These are phyloP conservation scores for Casuarina glauca DNA, from an alignment of 306 rosid genomes.

Conservation along the genomic window DNA sequence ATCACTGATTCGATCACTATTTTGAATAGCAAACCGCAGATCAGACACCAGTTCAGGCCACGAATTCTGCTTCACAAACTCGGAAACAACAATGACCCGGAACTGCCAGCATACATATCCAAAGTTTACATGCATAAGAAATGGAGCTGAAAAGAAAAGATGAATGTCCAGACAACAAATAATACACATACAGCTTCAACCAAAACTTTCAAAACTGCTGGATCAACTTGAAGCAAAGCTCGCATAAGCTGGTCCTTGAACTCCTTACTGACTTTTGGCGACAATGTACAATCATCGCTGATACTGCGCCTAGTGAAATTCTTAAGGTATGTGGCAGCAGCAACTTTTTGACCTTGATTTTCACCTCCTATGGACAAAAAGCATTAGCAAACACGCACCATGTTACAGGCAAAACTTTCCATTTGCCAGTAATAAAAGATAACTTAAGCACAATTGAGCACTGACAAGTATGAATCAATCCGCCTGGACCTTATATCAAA, in stretches of 20 bases:
- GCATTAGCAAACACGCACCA: neutral
- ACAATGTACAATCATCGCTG: slow-evolving; percentile 39
- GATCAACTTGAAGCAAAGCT: slow-evolving; percentile 65
- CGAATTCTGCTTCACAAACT: slow-evolving; percentile 62
- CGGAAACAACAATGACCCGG: slow-evolving; percentile 50
- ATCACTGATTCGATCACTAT: slow-evolving; percentile 51
- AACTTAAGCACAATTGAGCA: neutral
- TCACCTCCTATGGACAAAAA: slow-evolving; percentile 48
- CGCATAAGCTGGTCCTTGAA: slow-evolving; percentile 74
- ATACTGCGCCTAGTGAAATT: slow-evolving; percentile 62
- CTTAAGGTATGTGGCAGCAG: slow-evolving; percentile 81
- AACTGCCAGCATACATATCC: slow-evolving; percentile 45
- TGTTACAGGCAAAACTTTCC: neutral
- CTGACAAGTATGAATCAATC: neutral
- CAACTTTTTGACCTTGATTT: slow-evolving; percentile 59
- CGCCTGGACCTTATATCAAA: neutral
- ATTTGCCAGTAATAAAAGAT: neutral
- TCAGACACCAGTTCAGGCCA: slow-evolving; percentile 81
- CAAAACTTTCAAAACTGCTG: slow-evolving; percentile 59
- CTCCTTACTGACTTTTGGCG: slow-evolving; percentile 67
- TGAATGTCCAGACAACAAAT: neutral
- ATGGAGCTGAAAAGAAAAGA: neutral
- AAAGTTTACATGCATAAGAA: slow-evolving; percentile 2
- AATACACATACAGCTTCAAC: slow-evolving; percentile 62
- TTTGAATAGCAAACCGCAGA: slow-evolving; percentile 64